Conservation (phyloP, 2,329 filamentous ascomycete genomes). For the Alternaria hordeiaustralica region DNA sequence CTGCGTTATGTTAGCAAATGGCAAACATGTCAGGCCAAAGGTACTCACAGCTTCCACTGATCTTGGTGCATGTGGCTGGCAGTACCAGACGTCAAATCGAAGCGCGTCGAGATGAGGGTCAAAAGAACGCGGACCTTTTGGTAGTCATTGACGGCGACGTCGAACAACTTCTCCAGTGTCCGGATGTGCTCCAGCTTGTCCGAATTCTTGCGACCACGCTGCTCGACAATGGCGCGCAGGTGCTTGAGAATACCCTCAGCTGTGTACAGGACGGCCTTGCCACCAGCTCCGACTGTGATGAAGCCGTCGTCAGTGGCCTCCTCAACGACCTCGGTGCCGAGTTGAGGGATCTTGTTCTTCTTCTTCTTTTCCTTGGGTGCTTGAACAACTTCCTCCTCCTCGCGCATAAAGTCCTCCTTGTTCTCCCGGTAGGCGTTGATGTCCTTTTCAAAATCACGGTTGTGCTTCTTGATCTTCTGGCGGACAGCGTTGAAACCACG, state of each 20-base stretch:
- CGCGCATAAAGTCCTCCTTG: constrained; percentile 87
- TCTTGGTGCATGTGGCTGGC: constrained; percentile 89
- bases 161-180: constrained; percentile 93
- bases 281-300: constrained; percentile 84
- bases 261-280: constrained; percentile 88
- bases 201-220: constrained; percentile 98
- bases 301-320: constrained; percentile 83
- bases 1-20: constrained; percentile 31
- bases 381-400: constrained; percentile 79
- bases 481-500: constrained; percentile 96
- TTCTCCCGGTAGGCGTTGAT: constrained; percentile 86
- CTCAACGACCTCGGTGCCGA: constrained; percentile 58
- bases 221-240: constrained; percentile 89
- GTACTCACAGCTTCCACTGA: constrained; percentile 81
- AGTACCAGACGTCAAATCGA: constrained; percentile 84
- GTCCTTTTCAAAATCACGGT: constrained; percentile 89
- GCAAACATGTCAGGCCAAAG: not conserved
- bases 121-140: constrained; percentile 92
- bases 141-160: constrained; percentile 89
- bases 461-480: constrained; percentile 98
- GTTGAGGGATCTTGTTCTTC: constrained; percentile 59
- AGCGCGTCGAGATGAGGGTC: constrained; percentile 89
- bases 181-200: constrained; percentile 93
- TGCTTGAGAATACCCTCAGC: constrained; percentile 99
- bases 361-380: constrained; percentile 49